Base-by-base conservation (phyloP, 2,329 filamentous ascomycete species). In the Dryadomyces sulphureus region DNA sequence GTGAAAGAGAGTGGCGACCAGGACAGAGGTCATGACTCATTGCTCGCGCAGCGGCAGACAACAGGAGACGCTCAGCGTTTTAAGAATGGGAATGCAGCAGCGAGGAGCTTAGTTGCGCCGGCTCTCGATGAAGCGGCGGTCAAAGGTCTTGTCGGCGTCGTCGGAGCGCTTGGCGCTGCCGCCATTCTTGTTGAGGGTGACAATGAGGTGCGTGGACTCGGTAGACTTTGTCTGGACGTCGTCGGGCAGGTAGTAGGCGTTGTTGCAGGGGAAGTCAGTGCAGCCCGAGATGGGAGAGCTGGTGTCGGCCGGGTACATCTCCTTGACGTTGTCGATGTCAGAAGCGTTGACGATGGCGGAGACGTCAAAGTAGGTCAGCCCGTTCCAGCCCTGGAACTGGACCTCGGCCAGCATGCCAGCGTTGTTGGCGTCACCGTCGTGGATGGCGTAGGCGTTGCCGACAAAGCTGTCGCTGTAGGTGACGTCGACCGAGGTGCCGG, bases 281-380 rank as follows among this genome's bases (percentile, higher is more conserved):
- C 66, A 68, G 35, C 66, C 66, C 5, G 62, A 64, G 41, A 59
- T 44, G 16, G 63, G 62, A 2, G 47, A 52, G 47, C 48, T 43
- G 45, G 50, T 32, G 12, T 32, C 43, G 24, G 54, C 51, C 1
- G 63, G 63, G 56, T 60, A 66, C 48, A 68, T 57, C 56, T 58
- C 48, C 54, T 65, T 60, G 43, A 68, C 58, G 54, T 63, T 65
- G 43, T 59, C 49, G 41, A 53, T 49, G 54, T 69, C 65, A 45
- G 55, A 41, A 16, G 63, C 56, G 57, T 68, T 60, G 55, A 66
- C 62, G 45, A 69, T 66, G 53, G 66, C 65, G 12, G 65, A 69
- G 42, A 68, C 63, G 48, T 69, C 66, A 45, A 64, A 69, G 57
- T 55, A 69, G 52, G 60, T 65, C 17, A 53, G 35, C 34, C 55